A percentile compares a stretch with the other conserved stretches of the same genome.
These are phyloP conservation scores for Diplogelasinospora grovesii DNA, from an alignment of 495 filamentous ascomycete genomes.

Conservation along the genomic window DNA sequence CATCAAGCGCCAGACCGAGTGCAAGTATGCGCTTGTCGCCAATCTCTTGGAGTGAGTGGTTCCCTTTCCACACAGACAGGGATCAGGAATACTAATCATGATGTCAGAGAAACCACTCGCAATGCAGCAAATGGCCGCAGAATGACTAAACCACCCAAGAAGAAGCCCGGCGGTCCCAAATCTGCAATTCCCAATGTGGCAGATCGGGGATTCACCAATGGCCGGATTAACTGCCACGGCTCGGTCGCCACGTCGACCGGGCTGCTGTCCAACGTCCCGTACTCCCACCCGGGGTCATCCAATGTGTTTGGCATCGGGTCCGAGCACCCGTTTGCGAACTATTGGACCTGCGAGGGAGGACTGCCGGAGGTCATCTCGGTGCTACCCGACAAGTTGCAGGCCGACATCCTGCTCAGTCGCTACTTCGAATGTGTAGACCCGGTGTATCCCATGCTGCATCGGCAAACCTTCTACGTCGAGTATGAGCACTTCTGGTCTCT, in stretches of 20 bases:
- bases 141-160: conserved; percentile 54
- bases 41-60: conserved; percentile 58
- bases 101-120: conserved; percentile 39
- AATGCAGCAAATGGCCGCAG: conserved; percentile 44
- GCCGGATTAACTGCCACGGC: conserved; percentile 29
- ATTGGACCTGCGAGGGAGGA: conserved; percentile 69
- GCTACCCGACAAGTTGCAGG: conserved; percentile 61
- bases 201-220: conserved; percentile 35
- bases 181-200: conserved; percentile 39
- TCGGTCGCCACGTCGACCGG: conserved; percentile 46
- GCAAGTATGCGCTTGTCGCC: conserved; percentile 60
- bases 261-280: conserved; percentile 61
- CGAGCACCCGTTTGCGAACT: conserved; percentile 66
- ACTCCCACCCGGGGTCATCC: conserved; percentile 52
- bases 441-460: conserved; percentile 66
- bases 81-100: conserved; percentile 2
- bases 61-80: not conserved
- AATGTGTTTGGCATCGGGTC: conserved; percentile 64
- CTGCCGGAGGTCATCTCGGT: conserved; percentile 64
- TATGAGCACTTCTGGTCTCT: conserved; percentile 66
- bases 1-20: conserved; percentile 62
- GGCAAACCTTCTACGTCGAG: conserved; percentile 58
- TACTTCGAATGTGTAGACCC: conserved; percentile 72
- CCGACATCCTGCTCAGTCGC: conserved; percentile 59
- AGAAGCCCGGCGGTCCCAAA: conserved; percentile 21